Percentiles rank a stretch among this genome's conserved stretches.
Conservation (phyloP, 108 stramenopile genomes). For the Skeletonema potamos region DNA sequence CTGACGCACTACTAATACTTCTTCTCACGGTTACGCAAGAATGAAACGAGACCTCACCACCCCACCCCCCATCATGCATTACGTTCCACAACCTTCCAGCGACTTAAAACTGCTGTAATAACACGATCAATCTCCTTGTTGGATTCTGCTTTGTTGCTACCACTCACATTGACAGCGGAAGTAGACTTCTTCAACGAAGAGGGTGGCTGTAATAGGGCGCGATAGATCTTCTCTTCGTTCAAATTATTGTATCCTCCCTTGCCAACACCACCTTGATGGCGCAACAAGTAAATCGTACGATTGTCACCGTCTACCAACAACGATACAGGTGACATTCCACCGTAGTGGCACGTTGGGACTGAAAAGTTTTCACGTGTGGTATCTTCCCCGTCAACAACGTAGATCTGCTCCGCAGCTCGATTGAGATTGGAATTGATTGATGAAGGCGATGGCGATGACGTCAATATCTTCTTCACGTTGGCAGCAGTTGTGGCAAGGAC, state of each 20-base stretch:
- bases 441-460: neutral
- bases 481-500: neutral
- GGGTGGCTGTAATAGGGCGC: constrained; percentile 16
- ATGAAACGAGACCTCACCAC: neutral
- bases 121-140: constrained; percentile 32
- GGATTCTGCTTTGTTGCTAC: neutral
- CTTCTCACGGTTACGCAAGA: neutral
- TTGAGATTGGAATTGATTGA: neutral
- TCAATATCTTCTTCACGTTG: neutral
- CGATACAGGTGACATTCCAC: constrained; percentile 6
- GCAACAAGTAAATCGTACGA: constrained; percentile 32
- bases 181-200: neutral
- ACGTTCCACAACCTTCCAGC: constrained; percentile 32
- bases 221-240: constrained; percentile 3
- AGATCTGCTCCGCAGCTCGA: neutral
- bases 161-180: neutral
- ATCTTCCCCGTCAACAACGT: constrained; percentile 44
- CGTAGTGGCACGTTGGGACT: constrained; percentile 30
- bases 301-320: constrained; percentile 25
- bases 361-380: constrained; percentile 30
- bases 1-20: neutral
- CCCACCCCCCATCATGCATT: neutral
- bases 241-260: neutral
- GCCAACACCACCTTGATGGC: neutral
- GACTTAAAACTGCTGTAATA: constrained; percentile 36